Percentiles rank a stretch among this genome's conserved stretches.
phyloP scores from a whole-genome alignment of 2,329 filamentous ascomycete genomes.

The Exophiala xenobiotica region DNA sequence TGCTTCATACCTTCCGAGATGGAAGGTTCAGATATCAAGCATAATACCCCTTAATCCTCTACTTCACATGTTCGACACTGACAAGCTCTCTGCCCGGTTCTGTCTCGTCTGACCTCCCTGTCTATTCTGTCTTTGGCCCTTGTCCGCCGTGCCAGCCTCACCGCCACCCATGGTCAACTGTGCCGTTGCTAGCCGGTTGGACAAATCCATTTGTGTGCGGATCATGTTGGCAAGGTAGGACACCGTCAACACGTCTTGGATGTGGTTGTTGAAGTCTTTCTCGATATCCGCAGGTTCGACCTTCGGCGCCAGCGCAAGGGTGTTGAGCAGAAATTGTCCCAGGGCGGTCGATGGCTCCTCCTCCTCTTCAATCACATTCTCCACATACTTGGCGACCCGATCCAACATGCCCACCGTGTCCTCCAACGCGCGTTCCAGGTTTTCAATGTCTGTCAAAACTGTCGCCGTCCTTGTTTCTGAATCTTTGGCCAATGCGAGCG shows the following conservation, averaged over 20 bases:
- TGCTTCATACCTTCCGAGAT: neutral
- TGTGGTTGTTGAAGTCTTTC: slow-evolving; percentile 99
- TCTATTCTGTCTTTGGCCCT: slow-evolving; percentile 27
- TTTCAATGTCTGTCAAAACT: slow-evolving; percentile 85
- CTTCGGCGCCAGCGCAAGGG: slow-evolving; percentile 89
- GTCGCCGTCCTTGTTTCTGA: slow-evolving; percentile 69
- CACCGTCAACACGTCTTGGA: slow-evolving; percentile 97
- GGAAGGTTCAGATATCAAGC: neutral
- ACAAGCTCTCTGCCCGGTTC: slow-evolving; percentile 29
- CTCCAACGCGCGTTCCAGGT: slow-evolving; percentile 79
- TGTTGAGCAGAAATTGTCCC: slow-evolving; percentile 92
- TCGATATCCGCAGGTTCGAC: slow-evolving; percentile 88
- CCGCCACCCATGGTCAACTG: slow-evolving; percentile 60
- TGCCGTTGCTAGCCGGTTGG: slow-evolving; percentile 86
- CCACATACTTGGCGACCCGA: slow-evolving; percentile 86
- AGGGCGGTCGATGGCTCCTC: slow-evolving; percentile 91
- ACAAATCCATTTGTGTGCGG: slow-evolving; percentile 97
- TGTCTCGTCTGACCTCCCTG: slow-evolving; percentile 38
- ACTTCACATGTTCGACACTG: slow-evolving; percentile 26
- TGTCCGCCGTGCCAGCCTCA: slow-evolving; percentile 40
- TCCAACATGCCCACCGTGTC: slow-evolving; percentile 87
- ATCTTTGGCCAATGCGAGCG: slow-evolving; percentile 80
- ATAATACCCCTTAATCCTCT: slow-evolving; percentile 16
- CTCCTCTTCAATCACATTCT: slow-evolving; percentile 85
- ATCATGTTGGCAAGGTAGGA: slow-evolving; percentile 98